Evolutionary conservation across 108 stramenopile species (phyloP).

Genomic region (Nannochloropsis gaditana): DNA sequence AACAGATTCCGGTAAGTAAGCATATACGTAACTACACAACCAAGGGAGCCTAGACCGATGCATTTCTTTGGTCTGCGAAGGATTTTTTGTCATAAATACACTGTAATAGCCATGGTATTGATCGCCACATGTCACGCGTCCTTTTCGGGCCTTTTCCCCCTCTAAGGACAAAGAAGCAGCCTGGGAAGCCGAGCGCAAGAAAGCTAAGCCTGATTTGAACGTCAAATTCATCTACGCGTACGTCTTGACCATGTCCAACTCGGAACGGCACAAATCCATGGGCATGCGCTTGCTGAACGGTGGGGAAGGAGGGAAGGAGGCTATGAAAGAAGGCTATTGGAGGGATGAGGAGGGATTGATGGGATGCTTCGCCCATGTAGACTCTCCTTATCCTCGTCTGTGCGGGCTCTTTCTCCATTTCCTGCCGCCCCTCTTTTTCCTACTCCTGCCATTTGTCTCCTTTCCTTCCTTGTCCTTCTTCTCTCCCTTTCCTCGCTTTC

Average conservation of each 20-base stretch:
- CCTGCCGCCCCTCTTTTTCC: no score
- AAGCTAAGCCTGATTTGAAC: background rate
- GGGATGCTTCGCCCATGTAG: no score
- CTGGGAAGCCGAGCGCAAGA: conserved; percentile 7
- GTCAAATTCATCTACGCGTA: background rate
- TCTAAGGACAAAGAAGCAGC: background rate
- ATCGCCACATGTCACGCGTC: background rate
- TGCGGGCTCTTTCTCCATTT: no score
- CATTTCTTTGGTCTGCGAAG: no score
- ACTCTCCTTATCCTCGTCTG: no score
- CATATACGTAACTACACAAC: background rate
- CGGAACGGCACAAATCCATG: background rate
- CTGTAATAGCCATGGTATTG: no score
- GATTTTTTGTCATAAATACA: no score
- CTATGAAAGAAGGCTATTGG: background rate
- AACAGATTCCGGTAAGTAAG: conserved; percentile 17
- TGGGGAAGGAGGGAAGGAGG: background rate
- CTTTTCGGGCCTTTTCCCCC: background rate
- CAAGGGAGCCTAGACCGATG: no score
- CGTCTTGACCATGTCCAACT: background rate
- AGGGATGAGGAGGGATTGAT: no score
- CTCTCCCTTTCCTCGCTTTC: no score
- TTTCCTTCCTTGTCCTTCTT: no score
- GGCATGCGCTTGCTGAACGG: background rate
- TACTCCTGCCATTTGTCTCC: no score